These are phyloP conservation scores for Suhomyces kunorum DNA, from an alignment of 1,139 yeast genomes.

Conservation along the genomic window DNA sequence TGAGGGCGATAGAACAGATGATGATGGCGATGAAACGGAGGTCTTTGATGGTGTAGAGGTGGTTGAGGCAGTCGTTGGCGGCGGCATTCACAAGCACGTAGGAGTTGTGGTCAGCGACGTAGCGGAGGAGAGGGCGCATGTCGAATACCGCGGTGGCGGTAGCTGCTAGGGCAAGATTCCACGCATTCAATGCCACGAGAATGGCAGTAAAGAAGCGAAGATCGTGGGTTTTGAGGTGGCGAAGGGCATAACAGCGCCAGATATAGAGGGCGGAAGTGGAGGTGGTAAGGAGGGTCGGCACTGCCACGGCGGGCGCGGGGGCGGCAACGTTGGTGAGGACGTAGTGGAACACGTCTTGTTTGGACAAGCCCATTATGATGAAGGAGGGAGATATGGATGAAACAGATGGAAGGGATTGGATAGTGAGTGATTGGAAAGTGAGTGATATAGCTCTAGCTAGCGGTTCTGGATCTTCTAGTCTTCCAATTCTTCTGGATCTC, in stretches of 20 bases:
- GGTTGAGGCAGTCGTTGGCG: conserved; percentile 5
- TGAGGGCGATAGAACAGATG: conserved; percentile 16
- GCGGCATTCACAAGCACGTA: conserved; percentile 8
- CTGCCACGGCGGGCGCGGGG: conserved; percentile 3
- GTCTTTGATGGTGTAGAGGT: conserved; percentile 18
- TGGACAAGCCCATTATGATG: conserved; percentile 6
- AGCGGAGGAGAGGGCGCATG: conserved; percentile 3
- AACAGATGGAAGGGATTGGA: background rate
- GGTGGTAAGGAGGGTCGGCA: background rate
- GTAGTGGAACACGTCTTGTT: conserved; percentile 6
- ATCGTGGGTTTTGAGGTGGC: conserved; percentile 7
- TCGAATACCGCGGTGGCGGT: conserved; percentile 5
- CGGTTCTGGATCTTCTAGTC: too few species aligned
- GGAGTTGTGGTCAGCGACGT: conserved; percentile 5
- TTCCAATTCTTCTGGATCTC: too few species aligned
- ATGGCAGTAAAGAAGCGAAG: conserved; percentile 7
- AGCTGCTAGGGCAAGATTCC: conserved; percentile 16
- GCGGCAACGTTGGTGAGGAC: conserved; percentile 3
- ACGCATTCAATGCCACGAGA: conserved; percentile 13
- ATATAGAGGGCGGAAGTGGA: conserved; percentile 3
- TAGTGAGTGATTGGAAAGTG: background rate
- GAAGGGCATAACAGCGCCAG: conserved; percentile 2
- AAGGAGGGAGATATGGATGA: background rate
- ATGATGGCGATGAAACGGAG: conserved; percentile 14
- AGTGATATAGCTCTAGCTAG: too few species aligned